Conservation (phyloP, 768 basidiomycete genomes). For the Lactifluus volemus region DNA sequence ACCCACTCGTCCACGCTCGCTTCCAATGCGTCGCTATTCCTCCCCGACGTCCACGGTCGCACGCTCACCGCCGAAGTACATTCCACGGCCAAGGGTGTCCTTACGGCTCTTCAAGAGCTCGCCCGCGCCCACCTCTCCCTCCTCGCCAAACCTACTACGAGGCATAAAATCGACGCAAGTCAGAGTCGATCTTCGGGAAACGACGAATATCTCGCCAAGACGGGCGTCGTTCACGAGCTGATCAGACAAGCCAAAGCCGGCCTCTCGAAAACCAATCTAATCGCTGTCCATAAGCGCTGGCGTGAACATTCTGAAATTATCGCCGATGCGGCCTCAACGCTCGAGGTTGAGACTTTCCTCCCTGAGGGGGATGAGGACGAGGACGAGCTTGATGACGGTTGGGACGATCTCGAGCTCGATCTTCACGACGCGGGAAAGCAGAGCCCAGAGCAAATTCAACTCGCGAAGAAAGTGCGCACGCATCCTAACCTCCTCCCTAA, state of each 20-base stretch:
- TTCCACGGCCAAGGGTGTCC: constrained; percentile 9
- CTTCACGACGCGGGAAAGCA: background rate
- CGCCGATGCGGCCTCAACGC: constrained; percentile 8
- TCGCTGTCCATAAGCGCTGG: constrained; percentile 22
- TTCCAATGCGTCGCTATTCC: constrained; percentile 14
- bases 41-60: constrained; percentile 15
- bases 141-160: background rate
- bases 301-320: constrained; percentile 13
- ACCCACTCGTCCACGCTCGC: constrained; percentile 13
- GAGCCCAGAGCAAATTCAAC: constrained; percentile 4
- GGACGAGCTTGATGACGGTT: constrained; percentile 4
- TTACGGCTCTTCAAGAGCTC: constrained; percentile 16
- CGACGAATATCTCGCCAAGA: constrained; percentile 47
- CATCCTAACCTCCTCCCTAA: background rate
- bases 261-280: constrained; percentile 20
- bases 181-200: constrained; percentile 16
- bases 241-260: constrained; percentile 39
- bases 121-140: constrained; percentile 12
- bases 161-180: background rate
- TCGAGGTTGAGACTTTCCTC: background rate
- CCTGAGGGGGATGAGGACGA: background rate
- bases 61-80: constrained; percentile 20
- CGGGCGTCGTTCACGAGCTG: constrained; percentile 53
- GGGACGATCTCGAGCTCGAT: constrained; percentile 16
- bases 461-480: constrained; percentile 14